Evolutionary conservation across 345 rosid genomes (phyloP), one percentile per base, ranked within the genome.

Genomic region (Syzygium aqueum): DNA sequence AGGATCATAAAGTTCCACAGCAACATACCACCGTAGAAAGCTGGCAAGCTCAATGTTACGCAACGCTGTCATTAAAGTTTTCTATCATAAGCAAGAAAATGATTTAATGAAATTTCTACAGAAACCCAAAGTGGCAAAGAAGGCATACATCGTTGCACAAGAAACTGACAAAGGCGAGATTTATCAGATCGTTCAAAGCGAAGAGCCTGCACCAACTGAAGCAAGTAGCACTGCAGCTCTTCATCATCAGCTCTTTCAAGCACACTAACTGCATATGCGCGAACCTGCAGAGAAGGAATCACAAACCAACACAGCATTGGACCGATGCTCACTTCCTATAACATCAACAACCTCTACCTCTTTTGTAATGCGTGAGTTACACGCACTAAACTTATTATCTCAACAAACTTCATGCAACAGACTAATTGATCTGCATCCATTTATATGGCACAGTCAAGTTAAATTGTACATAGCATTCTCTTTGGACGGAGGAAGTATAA

Each of bases 241-340:
- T 95, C 99, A 90, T 97, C 99, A 90, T 95, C 99, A 86, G 99
- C 99, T 90, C 99, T 94, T 90, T 95, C 99, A 89, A 97, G 98
- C 90, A 97, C 97, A 88, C 97, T 93, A 86, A 97, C 99, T 90
- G 99, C 99, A 93, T 95, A 96, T 89, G 99, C 99, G 90, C 99
- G 98, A 85, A 97, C 99, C 99, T 97, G 92, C 88, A 89, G 87
- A 87, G 89, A 89, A 51, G 78, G 49, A 63, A 84, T 53, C 53
- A 77, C 87, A 86, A 86, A 88, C 51, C n/a, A 51, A 33, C 27
- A n/a, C 52, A 28, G 49, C 78, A 37, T 51, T 23, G 23, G 65
- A 49, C 30, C 63, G 17, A n/a, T 15, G 80, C 82, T 57, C 87
- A 50, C 52, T 30, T 63, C 56, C 56, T 49, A 63, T n/a, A 10